phyloP scores from a whole-genome alignment of 2,329 filamentous ascomycete genomes.

The Botryosphaeria dothidea region DNA sequence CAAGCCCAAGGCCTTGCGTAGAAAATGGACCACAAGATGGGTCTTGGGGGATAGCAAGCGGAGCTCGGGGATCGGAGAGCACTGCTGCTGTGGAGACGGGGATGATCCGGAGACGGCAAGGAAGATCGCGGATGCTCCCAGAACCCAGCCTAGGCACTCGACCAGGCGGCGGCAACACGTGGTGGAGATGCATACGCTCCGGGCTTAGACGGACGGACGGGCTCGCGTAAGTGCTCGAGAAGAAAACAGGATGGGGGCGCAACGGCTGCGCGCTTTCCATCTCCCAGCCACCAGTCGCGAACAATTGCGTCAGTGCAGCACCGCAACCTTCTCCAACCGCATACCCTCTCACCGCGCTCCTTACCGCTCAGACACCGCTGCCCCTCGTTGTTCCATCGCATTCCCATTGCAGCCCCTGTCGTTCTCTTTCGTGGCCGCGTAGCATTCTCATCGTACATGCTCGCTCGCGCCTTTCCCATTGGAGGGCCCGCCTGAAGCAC shows the following conservation, averaged over 20 bases:
- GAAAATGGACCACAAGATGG: no score
- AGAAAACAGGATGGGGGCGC: not conserved
- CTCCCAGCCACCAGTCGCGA: constrained; percentile 10
- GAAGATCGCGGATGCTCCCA: constrained; percentile 2
- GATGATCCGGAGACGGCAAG: constrained; percentile 11
- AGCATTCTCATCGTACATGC: not conserved
- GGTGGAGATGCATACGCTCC: not conserved
- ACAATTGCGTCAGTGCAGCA: not conserved
- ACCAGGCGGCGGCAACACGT: not conserved
- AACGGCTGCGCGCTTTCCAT: not conserved
- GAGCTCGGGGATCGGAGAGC: not conserved
- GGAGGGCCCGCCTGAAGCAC: not conserved
- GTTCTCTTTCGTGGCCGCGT: not conserved
- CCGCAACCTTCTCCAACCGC: not conserved
- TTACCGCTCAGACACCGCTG: not conserved
- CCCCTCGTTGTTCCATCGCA: not conserved
- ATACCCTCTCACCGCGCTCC: not conserved
- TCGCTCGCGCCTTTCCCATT: not conserved
- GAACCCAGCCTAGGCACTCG: not conserved
- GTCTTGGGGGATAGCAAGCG: no score
- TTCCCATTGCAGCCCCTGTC: not conserved
- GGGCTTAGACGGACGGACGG: not conserved
- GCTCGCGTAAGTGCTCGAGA: not conserved
- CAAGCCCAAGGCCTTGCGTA: no score
- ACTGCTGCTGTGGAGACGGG: constrained; percentile 10